Percentiles rank a stretch among this genome's conserved stretches.
phyloP scores from a whole-genome alignment of 345 rosid genomes.

The Geranium rotundifolium region DNA sequence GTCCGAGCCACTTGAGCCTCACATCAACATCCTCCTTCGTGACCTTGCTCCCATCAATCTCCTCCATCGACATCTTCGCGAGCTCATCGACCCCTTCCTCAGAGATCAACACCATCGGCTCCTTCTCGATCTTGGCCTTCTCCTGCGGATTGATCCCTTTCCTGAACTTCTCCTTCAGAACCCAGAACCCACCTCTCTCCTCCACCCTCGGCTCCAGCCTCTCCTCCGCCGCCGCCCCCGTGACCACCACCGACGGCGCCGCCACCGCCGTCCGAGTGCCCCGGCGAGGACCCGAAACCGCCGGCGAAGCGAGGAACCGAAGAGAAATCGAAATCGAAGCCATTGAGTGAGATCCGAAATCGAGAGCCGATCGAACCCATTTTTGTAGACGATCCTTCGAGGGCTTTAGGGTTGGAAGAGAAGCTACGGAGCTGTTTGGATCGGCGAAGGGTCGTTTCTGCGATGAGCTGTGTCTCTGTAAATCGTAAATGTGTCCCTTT shows the following conservation, averaged over 20 bases:
- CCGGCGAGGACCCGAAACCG: constrained; percentile 22
- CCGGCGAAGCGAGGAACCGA: constrained; percentile 17
- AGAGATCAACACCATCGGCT: constrained; percentile 76
- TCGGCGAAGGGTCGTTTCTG: no score
- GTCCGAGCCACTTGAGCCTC: constrained; percentile 96
- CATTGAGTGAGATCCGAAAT: no score
- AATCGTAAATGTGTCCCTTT: no score
- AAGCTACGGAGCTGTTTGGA: no score
- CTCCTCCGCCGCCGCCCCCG: constrained; percentile 28
- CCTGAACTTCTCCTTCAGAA: constrained; percentile 81
- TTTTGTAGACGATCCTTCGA: no score
- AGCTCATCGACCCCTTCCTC: constrained; percentile 72
- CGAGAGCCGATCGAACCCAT: no score
- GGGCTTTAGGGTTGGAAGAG: no score
- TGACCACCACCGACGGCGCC: constrained; percentile 13
- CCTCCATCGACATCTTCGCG: constrained; percentile 62
- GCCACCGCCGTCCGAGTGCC: constrained; percentile 13
- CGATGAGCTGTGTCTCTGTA: no score
- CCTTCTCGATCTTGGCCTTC: constrained; percentile 74
- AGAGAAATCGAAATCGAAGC: no score
- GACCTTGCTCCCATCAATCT: constrained; percentile 47
- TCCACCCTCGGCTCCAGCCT: constrained; percentile 83
- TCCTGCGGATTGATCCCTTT: constrained; percentile 77
- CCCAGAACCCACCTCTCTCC: constrained; percentile 57
- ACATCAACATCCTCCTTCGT: constrained; percentile 74